phyloP scores from a whole-genome alignment of 371 early-diverging fungal genomes.

The Saksenaea vasiformis region DNA sequence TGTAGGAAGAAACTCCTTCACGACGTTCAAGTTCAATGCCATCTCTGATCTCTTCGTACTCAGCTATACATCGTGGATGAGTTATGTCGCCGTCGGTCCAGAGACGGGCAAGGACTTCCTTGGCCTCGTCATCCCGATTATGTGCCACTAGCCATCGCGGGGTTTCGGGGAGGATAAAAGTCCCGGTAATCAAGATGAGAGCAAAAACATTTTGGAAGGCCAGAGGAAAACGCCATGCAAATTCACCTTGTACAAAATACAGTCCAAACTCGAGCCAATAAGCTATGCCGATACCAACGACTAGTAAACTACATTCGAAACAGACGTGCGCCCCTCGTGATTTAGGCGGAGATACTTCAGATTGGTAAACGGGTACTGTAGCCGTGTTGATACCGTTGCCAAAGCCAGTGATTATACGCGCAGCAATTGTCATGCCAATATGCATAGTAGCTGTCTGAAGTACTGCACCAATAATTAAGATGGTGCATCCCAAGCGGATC shows the following conservation, averaged over 20 bases:
- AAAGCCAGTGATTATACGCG: slow-evolving; percentile 56
- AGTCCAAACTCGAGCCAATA: slow-evolving; percentile 53
- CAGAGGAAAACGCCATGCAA: slow-evolving; percentile 57
- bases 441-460: slow-evolving; percentile 40
- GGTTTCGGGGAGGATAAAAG: slow-evolving; percentile 54
- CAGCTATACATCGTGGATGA: slow-evolving; percentile 34
- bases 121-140: slow-evolving; percentile 35
- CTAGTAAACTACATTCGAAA: slow-evolving; percentile 36
- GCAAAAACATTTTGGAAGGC: slow-evolving; percentile 54
- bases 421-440: slow-evolving; percentile 41
- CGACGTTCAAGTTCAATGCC: slow-evolving; percentile 43
- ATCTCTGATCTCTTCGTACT: slow-evolving; percentile 42
- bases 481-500: slow-evolving; percentile 32
- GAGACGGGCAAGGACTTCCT: slow-evolving; percentile 42
- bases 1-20: slow-evolving; percentile 40
- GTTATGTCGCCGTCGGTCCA: slow-evolving; percentile 33
- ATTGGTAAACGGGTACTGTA: slow-evolving; percentile 51
- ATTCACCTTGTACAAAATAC: slow-evolving; percentile 30
- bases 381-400: slow-evolving; percentile 58
- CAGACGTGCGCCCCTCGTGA: slow-evolving; percentile 40
- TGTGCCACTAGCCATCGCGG: slow-evolving; percentile 61
- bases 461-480: slow-evolving; percentile 37
- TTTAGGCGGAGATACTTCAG: slow-evolving; percentile 53
- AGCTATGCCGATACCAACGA: slow-evolving; percentile 39
- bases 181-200: slow-evolving; percentile 41